Evolutionary conservation across 2,329 filamentous ascomycete genomes (phyloP), one percentile per base, ranked within the genome.

Genomic region (Penicillium sumatraense): DNA sequence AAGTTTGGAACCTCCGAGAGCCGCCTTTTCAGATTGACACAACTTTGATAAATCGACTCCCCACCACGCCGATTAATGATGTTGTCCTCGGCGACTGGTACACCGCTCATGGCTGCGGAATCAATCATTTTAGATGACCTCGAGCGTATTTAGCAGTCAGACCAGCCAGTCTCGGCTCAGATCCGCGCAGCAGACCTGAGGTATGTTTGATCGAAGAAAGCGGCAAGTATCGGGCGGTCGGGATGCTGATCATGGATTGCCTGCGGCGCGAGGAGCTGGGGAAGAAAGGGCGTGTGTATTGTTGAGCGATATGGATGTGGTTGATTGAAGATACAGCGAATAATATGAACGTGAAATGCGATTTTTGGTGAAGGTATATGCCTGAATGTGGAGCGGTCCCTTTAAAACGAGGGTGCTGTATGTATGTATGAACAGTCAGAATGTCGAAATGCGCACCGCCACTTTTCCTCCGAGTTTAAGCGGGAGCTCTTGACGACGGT

Each of bases 61-160:
- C 96, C 93, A 72, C 93, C 95, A 72, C 91, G 90, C 75, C 93
- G 90, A 78, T 99, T 99, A 81, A 99, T 96, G 73, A 99, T 96
- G 75, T 96, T 97, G 73, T 90, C 85, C 56, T 89, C 91, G 57
- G 92, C 89, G 67, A 91, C 65, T 52, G 75, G 73, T 56, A 66
- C 70, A 58, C 72, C 70, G 52, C 64, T 69, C 58, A 68, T 66
- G 47, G 64, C 63, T 57, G 65, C 59, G 59, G 71, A 56, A 49
- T 72, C 64, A 54, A 75, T 72, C 74, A 77, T 76, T 44, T 66
- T 63, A 58, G 58, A 56, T 54, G 61, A 54, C 55, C 58, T 63
- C 61, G 47, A 58, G 48, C 53, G 50, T 44, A 14, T 58, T 50
- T 44, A 41, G 60, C 58, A 62, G 59, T 60, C 53, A 61, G 61